A percentile compares a stretch with the other conserved stretches of the same genome.
Evolutionary conservation across 768 basidiomycete genomes (phyloP).

Genomic region (Nidularia pulvinata): DNA sequence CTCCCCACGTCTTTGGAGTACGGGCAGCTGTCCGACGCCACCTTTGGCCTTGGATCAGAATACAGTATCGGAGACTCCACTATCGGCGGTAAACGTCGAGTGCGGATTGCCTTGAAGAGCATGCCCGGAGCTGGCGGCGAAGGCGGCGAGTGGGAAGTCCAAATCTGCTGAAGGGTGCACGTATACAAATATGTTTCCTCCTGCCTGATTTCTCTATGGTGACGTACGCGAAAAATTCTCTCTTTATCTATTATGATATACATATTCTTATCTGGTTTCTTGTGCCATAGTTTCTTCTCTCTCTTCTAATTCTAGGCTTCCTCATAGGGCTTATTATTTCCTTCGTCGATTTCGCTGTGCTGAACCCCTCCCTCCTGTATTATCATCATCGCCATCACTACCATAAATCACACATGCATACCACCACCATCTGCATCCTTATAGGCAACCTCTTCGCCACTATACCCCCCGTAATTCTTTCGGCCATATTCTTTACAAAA

Average conservation of each 20-base stretch:
- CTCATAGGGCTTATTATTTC: not conserved
- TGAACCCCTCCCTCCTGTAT: not conserved
- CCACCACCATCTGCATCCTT: not conserved
- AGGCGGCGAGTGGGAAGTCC: slow-evolving; percentile 81
- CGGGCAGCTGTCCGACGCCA: slow-evolving; percentile 23
- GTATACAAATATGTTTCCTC: not conserved
- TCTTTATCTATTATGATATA: not conserved
- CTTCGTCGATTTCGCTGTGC: not conserved
- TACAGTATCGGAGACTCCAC: slow-evolving; percentile 29
- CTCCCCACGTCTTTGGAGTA: slow-evolving; percentile 21
- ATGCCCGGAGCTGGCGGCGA: slow-evolving; percentile 61
- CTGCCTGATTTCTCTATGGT: slow-evolving; percentile 2
- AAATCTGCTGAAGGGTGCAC: slow-evolving; percentile 50
- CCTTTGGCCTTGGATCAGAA: slow-evolving; percentile 34
- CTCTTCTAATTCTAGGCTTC: slow-evolving; percentile 3
- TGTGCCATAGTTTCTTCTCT: slow-evolving; percentile 6
- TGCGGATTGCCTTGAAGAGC: slow-evolving; percentile 67
- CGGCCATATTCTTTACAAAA: not conserved
- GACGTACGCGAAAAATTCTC: not conserved
- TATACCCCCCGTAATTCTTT: not conserved
- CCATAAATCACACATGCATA: not conserved
- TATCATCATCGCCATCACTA: not conserved
- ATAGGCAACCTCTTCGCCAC: not conserved
- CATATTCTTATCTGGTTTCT: slow-evolving; percentile 2
- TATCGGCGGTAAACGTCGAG: slow-evolving; percentile 45